A percentile compares a stretch with the other conserved stretches of the same genome.
Conservation (phyloP, 495 filamentous ascomycete species). For the Hypoxylon cercidicola region DNA sequence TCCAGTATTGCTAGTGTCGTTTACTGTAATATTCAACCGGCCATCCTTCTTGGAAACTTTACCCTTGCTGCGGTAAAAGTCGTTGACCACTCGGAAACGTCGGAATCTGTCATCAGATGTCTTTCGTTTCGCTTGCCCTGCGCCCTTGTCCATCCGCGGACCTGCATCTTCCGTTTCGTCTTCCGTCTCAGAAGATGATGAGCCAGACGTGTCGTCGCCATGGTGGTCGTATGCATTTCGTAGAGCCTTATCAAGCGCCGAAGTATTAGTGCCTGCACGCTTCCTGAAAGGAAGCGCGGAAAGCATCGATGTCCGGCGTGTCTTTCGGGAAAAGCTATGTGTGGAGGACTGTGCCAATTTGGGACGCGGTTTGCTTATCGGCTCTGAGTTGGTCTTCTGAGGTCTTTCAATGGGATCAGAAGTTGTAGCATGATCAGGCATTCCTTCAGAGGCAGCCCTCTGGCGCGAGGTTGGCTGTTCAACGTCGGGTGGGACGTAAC, state of each 20-base stretch:
- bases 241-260: slow-evolving; percentile 23
- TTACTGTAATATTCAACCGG: slow-evolving; percentile 74
- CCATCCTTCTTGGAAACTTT: slow-evolving; percentile 74
- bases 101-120: slow-evolving; percentile 44
- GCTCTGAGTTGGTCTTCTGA: slow-evolving; percentile 29
- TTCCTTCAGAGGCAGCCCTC: slow-evolving; percentile 22
- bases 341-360: slow-evolving; percentile 33
- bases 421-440: slow-evolving; percentile 7
- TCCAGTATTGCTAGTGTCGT: slow-evolving; percentile 70
- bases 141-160: neutral
- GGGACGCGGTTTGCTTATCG: slow-evolving; percentile 16
- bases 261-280: slow-evolving; percentile 47
- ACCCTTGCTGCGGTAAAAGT: slow-evolving; percentile 72
- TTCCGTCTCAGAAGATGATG: slow-evolving; percentile 43
- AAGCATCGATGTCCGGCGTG: slow-evolving; percentile 25
- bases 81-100: slow-evolving; percentile 67
- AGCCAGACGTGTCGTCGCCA: slow-evolving; percentile 29
- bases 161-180: slow-evolving; percentile 33
- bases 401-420: slow-evolving; percentile 14
- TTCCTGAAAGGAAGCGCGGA: slow-evolving; percentile 23
- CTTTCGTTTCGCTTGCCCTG: slow-evolving; percentile 24
- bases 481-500: slow-evolving; percentile 50
- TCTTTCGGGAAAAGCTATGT: slow-evolving; percentile 18
- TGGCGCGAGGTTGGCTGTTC: slow-evolving; percentile 39
- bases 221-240: slow-evolving; percentile 7